These are phyloP conservation scores for Neoscytalidium dimidiatum DNA, from an alignment of 2,329 filamentous ascomycete genomes.

Conservation along the genomic window DNA sequence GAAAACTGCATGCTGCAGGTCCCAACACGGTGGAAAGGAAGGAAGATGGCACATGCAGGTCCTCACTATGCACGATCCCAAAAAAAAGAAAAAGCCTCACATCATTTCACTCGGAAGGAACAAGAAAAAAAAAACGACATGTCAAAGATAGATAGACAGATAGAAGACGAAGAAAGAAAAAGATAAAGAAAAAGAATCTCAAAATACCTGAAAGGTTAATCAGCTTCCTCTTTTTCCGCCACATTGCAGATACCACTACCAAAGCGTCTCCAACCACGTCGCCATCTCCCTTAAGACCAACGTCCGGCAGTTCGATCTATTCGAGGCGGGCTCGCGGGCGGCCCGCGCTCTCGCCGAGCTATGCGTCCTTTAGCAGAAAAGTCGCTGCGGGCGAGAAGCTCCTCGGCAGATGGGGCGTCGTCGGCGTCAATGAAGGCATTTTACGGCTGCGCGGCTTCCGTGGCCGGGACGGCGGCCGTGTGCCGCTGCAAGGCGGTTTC, in stretches of 20 bases:
- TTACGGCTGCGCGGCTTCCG: slow-evolving; percentile 57
- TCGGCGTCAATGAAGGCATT: slow-evolving; percentile 63
- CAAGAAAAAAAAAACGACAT: too few species aligned
- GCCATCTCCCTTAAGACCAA: slow-evolving; percentile 61
- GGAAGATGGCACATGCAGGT: not conserved
- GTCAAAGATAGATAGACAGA: too few species aligned
- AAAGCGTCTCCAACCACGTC: slow-evolving; percentile 64
- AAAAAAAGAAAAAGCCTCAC: not conserved
- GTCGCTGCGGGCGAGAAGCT: slow-evolving; percentile 61
- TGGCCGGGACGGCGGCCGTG: slow-evolving; percentile 51
- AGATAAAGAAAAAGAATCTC: too few species aligned
- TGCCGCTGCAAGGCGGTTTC: slow-evolving; percentile 47
- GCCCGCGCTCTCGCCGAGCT: slow-evolving; percentile 47
- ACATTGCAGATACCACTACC: slow-evolving; percentile 57
- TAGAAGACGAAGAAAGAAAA: too few species aligned
- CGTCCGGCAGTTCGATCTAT: slow-evolving; percentile 56
- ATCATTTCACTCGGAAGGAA: too few species aligned
- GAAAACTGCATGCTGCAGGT: slow-evolving; percentile 4
- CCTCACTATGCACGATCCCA: slow-evolving; percentile 3
- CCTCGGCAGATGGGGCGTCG: slow-evolving; percentile 56
- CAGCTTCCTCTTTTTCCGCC: not conserved
- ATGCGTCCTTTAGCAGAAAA: slow-evolving; percentile 56
- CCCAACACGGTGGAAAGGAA: not conserved
- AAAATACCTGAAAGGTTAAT: not conserved
- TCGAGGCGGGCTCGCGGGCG: slow-evolving; percentile 26